Evolutionary conservation across 2,329 filamentous ascomycete genomes (phyloP).

Genomic region (Pseudogymnoascus sp.): DNA sequence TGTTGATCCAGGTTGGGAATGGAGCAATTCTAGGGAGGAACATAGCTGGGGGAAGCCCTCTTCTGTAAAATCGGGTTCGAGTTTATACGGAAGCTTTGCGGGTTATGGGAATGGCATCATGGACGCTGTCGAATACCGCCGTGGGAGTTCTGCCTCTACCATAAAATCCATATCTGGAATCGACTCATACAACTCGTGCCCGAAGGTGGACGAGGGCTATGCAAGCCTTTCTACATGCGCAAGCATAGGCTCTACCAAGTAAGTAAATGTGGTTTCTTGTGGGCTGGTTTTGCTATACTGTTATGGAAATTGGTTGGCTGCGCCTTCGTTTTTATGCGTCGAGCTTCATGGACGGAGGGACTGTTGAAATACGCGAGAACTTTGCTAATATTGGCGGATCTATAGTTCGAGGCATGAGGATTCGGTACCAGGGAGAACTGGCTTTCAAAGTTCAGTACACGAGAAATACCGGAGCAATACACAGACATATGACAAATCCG

Average conservation of each 20-base stretch:
- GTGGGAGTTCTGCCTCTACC: slow-evolving; percentile 31
- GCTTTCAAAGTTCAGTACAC: slow-evolving; percentile 29
- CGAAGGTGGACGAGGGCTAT: slow-evolving; percentile 29
- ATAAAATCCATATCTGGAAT: slow-evolving; percentile 40
- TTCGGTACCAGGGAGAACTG: slow-evolving; percentile 15
- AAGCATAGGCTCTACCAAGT: slow-evolving; percentile 26
- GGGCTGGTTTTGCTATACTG: not conserved
- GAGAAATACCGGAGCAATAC: slow-evolving; percentile 27
- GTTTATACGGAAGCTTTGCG: slow-evolving; percentile 37
- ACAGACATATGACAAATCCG: slow-evolving; percentile 31
- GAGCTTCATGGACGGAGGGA: not conserved
- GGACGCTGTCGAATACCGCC: slow-evolving; percentile 24
- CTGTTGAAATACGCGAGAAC: not conserved
- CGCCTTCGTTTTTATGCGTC: not conserved
- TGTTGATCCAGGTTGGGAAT: slow-evolving; percentile 52
- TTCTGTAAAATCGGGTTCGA: slow-evolving; percentile 40
- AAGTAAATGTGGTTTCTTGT: slow-evolving; percentile 14
- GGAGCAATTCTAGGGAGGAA: slow-evolving; percentile 46
- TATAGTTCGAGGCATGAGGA: slow-evolving; percentile 17
- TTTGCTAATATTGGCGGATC: not conserved
- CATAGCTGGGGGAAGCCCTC: slow-evolving; percentile 36
- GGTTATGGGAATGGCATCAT: slow-evolving; percentile 21
- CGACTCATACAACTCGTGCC: slow-evolving; percentile 24
- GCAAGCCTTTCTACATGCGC: slow-evolving; percentile 26
- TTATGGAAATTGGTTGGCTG: not conserved